Conservation (phyloP, 1,139 yeast species). For the Candida dubliniensis region DNA sequence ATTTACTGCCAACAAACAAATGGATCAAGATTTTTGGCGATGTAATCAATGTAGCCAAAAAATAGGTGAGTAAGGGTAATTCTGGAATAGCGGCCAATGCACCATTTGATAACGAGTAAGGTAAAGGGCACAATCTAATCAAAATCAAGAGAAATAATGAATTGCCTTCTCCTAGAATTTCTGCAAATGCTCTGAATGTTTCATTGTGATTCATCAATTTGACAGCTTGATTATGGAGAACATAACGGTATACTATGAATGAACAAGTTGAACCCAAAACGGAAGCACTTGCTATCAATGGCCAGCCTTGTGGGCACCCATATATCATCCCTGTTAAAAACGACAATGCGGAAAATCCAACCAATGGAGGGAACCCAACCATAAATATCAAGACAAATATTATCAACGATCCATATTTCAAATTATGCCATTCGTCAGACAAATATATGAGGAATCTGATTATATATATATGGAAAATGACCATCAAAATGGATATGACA, state of each 20-base stretch:
- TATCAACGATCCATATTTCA: constrained; percentile 52
- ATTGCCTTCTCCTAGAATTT: constrained; percentile 62
- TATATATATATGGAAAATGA: constrained; percentile 51
- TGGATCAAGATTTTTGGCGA: constrained; percentile 81
- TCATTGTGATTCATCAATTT: constrained; percentile 51
- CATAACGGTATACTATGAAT: constrained; percentile 64
- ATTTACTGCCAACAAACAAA: constrained; percentile 75
- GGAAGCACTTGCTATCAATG: constrained; percentile 67
- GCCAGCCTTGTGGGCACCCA: constrained; percentile 83
- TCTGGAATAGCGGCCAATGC: constrained; percentile 87
- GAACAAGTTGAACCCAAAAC: constrained; percentile 72
- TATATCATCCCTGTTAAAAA: constrained; percentile 78
- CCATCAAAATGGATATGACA: constrained; percentile 27
- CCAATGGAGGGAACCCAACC: constrained; percentile 78
- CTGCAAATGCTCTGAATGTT: constrained; percentile 72
- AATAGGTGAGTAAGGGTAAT: constrained; percentile 58
- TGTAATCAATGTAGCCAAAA: constrained; percentile 69
- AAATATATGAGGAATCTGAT: constrained; percentile 44
- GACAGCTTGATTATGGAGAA: constrained; percentile 57
- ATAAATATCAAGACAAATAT: constrained; percentile 47
- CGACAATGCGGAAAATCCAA: constrained; percentile 76
- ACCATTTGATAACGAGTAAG: constrained; percentile 89
- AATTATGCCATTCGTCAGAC: constrained; percentile 46
- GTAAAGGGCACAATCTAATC: constrained; percentile 85
- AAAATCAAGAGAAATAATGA: constrained; percentile 67